Conservation (phyloP, 257 asterid genomes). For the Petunia secreta region DNA sequence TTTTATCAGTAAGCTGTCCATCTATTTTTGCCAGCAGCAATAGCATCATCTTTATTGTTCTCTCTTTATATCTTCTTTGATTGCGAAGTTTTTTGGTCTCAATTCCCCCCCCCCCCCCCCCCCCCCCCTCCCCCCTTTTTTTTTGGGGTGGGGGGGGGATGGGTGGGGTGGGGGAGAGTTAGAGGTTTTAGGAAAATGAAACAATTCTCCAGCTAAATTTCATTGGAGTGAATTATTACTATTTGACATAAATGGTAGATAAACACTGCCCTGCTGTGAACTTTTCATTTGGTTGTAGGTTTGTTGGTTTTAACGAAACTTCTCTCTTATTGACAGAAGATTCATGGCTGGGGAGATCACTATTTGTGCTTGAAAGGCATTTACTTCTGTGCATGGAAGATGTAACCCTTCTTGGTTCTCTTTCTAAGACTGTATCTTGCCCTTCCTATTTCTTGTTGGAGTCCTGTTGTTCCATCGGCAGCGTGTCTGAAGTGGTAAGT, state of each 20-base stretch:
- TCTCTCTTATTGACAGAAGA: slow-evolving; percentile 32
- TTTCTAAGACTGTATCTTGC: slow-evolving; percentile 37
- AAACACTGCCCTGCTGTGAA: neutral
- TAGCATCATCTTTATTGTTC: neutral
- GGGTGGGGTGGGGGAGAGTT: neutral
- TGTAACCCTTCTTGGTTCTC: slow-evolving; percentile 42
- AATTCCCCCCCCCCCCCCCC: neutral
- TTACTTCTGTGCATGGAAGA: slow-evolving; percentile 54
- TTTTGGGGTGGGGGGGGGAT: neutral
- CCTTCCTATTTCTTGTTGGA: slow-evolving; percentile 41
- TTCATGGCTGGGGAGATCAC: slow-evolving; percentile 51
- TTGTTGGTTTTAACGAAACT: neutral
- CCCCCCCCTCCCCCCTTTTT: neutral
- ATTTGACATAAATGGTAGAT: neutral
- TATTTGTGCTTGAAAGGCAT: slow-evolving; percentile 49
- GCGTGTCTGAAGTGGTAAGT: slow-evolving; percentile 52
- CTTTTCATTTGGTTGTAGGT: neutral
- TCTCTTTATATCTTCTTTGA: neutral
- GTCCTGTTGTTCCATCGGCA: slow-evolving; percentile 41
- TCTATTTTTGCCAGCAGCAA: neutral
- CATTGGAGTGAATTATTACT: neutral
- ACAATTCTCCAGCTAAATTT: neutral
- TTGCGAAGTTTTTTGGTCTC: neutral
- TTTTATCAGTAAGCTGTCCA: neutral
- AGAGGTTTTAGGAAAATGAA: neutral